A percentile compares a stretch with the other conserved stretches of the same genome.
Conservation (phyloP, 73 alveolate species). For the Tetrahymena malaccensis region DNA sequence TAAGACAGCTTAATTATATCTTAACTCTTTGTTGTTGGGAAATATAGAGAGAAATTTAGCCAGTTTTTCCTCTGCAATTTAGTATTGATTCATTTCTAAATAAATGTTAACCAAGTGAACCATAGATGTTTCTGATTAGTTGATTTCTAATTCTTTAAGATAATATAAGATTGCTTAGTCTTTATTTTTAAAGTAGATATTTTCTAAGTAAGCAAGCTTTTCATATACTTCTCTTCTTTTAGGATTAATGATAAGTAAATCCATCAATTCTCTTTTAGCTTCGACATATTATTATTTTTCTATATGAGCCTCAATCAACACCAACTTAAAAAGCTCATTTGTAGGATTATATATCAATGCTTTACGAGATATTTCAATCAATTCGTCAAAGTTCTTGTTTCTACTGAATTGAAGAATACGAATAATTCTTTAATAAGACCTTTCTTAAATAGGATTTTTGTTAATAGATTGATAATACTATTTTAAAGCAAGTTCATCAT, state of each 20-base stretch:
- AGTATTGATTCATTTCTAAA: not conserved
- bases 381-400: not conserved
- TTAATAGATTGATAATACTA: not conserved
- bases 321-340: not conserved
- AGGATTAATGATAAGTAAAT: not conserved
- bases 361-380: not conserved
- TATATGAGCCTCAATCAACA: not conserved
- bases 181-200: not conserved
- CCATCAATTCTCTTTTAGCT: not conserved
- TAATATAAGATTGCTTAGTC: not conserved
- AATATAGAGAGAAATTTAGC: not conserved
- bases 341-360: not conserved
- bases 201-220: not conserved
- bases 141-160: not conserved
- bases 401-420: not conserved
- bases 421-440: not conserved
- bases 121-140: not conserved
- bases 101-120: not conserved
- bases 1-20: not conserved
- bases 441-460: not conserved
- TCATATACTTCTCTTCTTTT: not conserved
- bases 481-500: not conserved
- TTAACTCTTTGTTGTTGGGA: not conserved
- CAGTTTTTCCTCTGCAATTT: not conserved
- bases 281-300: not conserved